These are phyloP conservation scores for Penicillium capsulatum DNA, from an alignment of 2,329 filamentous ascomycete species.

Conservation along the genomic window DNA sequence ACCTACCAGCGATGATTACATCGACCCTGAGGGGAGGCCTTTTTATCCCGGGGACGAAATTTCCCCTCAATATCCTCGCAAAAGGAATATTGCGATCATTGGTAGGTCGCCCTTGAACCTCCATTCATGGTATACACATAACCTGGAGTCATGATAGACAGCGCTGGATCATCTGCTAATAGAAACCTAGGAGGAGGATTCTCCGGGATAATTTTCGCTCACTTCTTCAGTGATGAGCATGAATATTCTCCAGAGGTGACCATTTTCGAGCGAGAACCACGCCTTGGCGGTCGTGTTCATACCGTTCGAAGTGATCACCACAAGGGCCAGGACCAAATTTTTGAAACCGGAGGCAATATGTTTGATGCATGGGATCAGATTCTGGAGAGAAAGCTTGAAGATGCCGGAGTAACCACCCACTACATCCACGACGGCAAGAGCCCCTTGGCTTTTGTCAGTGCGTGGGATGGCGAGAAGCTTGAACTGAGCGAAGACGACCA, in stretches of 20 bases:
- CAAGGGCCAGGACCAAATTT: not conserved
- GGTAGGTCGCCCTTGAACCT: not conserved
- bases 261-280: constrained; percentile 5
- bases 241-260: not conserved
- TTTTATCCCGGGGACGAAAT: too few relatives aligned
- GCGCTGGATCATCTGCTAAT: not conserved
- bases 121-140: too few relatives aligned
- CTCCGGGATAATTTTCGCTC: constrained; percentile 1
- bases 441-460: not conserved
- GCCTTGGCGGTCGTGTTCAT: constrained; percentile 3
- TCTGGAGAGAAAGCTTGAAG: not conserved
- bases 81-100: not conserved
- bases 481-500: not conserved
- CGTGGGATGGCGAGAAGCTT: not conserved
- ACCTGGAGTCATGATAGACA: not conserved
- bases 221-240: not conserved
- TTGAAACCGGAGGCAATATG: not conserved
- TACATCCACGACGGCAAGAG: not conserved
- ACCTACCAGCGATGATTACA: too few relatives aligned
- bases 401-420: not conserved
- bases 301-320: not conserved
- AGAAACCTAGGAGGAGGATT: constrained; percentile 1
- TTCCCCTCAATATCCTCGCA: too few relatives aligned
- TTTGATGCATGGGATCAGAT: not conserved
- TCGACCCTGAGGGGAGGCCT: too few relatives aligned